phyloP scores from a whole-genome alignment of 1,284 basidiomycete species.

The Hypsizygus ulmarius region DNA sequence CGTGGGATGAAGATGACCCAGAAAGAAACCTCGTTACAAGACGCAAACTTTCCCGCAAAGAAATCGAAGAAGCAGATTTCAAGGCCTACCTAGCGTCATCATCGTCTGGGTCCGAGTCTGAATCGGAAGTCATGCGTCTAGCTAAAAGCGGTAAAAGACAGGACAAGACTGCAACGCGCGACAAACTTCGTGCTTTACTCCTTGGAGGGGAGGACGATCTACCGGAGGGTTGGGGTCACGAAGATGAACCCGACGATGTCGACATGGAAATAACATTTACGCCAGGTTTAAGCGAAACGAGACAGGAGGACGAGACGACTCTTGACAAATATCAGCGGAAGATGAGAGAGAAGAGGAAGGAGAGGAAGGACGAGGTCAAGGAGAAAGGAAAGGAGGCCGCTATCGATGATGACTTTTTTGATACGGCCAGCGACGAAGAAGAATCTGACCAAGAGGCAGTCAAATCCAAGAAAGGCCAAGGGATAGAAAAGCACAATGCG shows the following conservation, averaged over 20 bases:
- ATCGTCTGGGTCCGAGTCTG: slow-evolving; percentile 58
- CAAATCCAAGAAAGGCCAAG: slow-evolving; percentile 11
- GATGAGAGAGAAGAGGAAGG: slow-evolving; percentile 82
- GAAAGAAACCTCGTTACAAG: slow-evolving; percentile 83
- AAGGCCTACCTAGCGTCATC: slow-evolving; percentile 80
- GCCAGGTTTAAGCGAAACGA: slow-evolving; percentile 68
- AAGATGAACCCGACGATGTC: slow-evolving; percentile 46
- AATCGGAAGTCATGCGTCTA: slow-evolving; percentile 31
- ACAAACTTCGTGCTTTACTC: slow-evolving; percentile 69
- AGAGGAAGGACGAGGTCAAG: slow-evolving; percentile 68
- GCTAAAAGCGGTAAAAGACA: slow-evolving; percentile 26
- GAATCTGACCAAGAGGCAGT: slow-evolving; percentile 1
- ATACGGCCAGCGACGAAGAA: slow-evolving; percentile 42
- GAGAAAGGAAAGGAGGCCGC: slow-evolving; percentile 31
- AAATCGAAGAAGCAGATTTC: slow-evolving; percentile 90
- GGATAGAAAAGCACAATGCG: slow-evolving; percentile 18
- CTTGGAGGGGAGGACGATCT: slow-evolving; percentile 64
- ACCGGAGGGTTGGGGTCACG: slow-evolving; percentile 78
- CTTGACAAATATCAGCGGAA: slow-evolving; percentile 84
- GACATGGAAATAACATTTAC: slow-evolving; percentile 95
- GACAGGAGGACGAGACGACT: slow-evolving; percentile 75
- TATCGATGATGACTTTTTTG: slow-evolving; percentile 72
- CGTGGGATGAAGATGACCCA: slow-evolving; percentile 98
- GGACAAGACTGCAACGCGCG: slow-evolving; percentile 51
- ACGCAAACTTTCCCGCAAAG: slow-evolving; percentile 72